Conservation (phyloP, 305 asterid genomes). For the Fraxinus albicans region DNA sequence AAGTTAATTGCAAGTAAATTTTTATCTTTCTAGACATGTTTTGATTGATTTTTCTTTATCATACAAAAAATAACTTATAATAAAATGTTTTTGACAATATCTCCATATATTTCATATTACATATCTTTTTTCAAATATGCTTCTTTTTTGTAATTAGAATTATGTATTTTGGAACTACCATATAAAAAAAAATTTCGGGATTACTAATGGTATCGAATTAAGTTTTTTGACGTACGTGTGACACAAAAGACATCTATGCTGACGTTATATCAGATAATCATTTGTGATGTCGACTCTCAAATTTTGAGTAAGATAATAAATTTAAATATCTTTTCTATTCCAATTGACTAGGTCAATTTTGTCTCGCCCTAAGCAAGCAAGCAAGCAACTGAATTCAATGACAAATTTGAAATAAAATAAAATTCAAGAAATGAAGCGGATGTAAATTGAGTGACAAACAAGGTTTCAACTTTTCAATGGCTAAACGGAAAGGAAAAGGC, state of each 20-base stretch:
- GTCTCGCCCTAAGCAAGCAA: background rate
- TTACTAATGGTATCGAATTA: background rate
- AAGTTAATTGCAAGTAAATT: background rate
- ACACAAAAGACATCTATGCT: background rate
- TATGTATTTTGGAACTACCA: background rate
- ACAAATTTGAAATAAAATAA: background rate
- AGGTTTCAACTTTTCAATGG: background rate
- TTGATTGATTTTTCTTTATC: background rate
- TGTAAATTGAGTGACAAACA: background rate
- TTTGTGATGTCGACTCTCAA: background rate
- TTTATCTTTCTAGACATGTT: background rate
- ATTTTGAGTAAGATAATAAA: background rate
- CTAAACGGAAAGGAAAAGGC: constrained; percentile 17
- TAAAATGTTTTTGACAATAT: background rate
- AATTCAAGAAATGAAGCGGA: background rate
- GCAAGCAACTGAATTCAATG: background rate
- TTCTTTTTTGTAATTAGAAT: background rate
- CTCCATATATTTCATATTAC: background rate
- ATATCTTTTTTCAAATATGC: background rate
- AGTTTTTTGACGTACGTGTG: background rate
- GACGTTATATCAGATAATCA: background rate
- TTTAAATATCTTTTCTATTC: background rate
- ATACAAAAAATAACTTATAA: background rate
- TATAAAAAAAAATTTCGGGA: background rate
- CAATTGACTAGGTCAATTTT: background rate